phyloP scores from a whole-genome alignment of 768 basidiomycete genomes.

The Agaricus sinodeliciosus region DNA sequence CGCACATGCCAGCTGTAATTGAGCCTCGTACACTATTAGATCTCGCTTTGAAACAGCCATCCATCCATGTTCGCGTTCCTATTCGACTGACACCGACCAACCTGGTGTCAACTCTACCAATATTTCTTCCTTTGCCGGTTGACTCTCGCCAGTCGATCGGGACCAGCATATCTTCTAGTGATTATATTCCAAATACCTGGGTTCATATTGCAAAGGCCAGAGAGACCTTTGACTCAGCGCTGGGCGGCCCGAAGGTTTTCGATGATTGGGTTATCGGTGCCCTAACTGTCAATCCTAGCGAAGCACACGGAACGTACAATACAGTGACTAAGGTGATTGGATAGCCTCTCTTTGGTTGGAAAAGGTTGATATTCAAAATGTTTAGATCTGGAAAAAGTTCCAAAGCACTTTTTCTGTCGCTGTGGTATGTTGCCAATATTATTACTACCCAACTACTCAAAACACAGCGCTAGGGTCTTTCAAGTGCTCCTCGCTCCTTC shows the following conservation, averaged over 20 bases:
- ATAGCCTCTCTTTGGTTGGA: neutral
- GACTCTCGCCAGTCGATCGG: slow-evolving; percentile 22
- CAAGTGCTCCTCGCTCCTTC: slow-evolving; percentile 50
- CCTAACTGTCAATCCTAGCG: slow-evolving; percentile 61
- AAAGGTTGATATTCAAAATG: neutral
- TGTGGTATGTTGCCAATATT: slow-evolving; percentile 27
- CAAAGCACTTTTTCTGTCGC: slow-evolving; percentile 43
- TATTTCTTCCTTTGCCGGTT: slow-evolving; percentile 44
- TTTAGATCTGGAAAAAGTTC: slow-evolving; percentile 76
- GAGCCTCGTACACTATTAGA: slow-evolving; percentile 44
- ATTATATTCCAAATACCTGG: slow-evolving; percentile 45
- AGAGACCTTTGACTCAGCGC: slow-evolving; percentile 36
- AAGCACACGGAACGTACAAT: slow-evolving; percentile 70
- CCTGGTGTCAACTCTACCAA: slow-evolving; percentile 38
- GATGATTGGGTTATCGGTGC: slow-evolving; percentile 57
- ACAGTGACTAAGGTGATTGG: slow-evolving; percentile 53
- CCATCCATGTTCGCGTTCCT: slow-evolving; percentile 50
- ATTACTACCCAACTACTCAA: no score
- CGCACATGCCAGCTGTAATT: slow-evolving; percentile 70
- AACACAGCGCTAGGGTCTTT: slow-evolving; percentile 28
- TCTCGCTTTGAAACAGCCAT: slow-evolving; percentile 48
- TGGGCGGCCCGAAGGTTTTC: slow-evolving; percentile 62
- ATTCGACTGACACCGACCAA: slow-evolving; percentile 34
- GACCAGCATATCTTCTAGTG: slow-evolving; percentile 30
- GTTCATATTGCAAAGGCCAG: slow-evolving; percentile 49